Base-by-base conservation (phyloP, 441 rosid genomes). In the Breynia disticha region DNA sequence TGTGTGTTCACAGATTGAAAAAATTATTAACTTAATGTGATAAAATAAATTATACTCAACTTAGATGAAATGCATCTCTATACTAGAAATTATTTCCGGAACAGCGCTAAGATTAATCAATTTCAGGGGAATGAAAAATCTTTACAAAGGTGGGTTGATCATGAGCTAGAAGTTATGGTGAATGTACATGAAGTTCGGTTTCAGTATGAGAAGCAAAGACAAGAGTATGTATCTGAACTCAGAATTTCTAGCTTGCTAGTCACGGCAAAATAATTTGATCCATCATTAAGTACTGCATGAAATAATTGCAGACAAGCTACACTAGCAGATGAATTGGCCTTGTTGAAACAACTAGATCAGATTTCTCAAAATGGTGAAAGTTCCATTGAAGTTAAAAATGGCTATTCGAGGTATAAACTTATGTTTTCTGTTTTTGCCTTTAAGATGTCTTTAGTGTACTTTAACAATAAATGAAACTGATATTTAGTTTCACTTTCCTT, bases 81-180 rank as follows among this genome's bases (percentile, higher is more conserved):
- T 24, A 24, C 32, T 24, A 24, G 32, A 46, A 61, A 35, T 49
- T 66, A 41, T 59, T 53, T 37, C 38, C 46, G 19, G 56, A 56
- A 28, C 16, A 19, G 15, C 55, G 35, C 59, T 57, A 37, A 47
- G 43, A 42, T 54, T 17, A 54, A 19, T 35, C 49, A 44, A 51
- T 50, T 62, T 38, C 54, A 77, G 94, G 80, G 68, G 59, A 82
- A 84, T 67, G 94, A 87, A 68, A 87, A 82, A 66, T 72, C 83
- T 19, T 62, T 87, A 50, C 94, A 84, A 48, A 79, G 86, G 8
- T 87, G 96, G 96, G 79, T 87, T 56, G 87, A 87, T 51, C 86
- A 87, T 39, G 94, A 87, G 71, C 70, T 84, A 61, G 94, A 87
- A 72, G 90, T 87, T 55, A 82, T 84, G 87, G 94, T 82, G 70